Evolutionary conservation across 192 early-diverging fungal genomes (phyloP), one percentile per base, ranked within the genome.

Genomic region (Coemansia sp.): DNA sequence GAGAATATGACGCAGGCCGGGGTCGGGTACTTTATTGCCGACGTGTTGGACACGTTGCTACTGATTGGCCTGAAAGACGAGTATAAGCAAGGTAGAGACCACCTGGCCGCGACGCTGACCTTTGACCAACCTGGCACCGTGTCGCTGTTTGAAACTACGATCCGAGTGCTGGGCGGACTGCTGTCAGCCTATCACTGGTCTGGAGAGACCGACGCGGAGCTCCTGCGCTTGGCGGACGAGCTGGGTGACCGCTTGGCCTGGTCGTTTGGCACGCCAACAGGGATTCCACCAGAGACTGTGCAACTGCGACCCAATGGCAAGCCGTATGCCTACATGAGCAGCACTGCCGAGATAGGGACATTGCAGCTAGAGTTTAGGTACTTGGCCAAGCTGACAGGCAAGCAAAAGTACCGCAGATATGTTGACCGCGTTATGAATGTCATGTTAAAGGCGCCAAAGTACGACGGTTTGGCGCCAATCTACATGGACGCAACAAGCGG

Each of bases 281-380:
- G 78, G 3, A 71, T 81, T 21, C 78, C 75, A 17, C 75, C 65
- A 6, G 70, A 72, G 50, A 68, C 62, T 12, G 75, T 66, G 4
- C 40, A 54, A 5, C 37, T 78, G 36, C 75, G 56, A 32, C 61
- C 60, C 1, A 44, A 44, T 24, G 63, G 70, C 10, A 63, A 46
- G 53, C 44, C 63, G 1, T 44, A 46, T 12, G 69, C 62, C 6
- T 44, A 21, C n/a, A 6, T 64, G 37, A 68, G 65, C 62, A 66
- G 75, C 63, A 68, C 68, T 7, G 84, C 91, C 42, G 94, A 94
- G 63, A 87, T 87, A 3, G 85, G 88, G 10, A 93, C 93, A 3
- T 58, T 96, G 36, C 93, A 94, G 76, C 78, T 96, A 18, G 92
- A 94, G 74, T 90, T 93, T 74, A 88, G 91, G 61, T 97, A 94